Evolutionary conservation across 148 eudicot genomes (phyloP).

Genomic region (Rhododendron ovatum): DNA sequence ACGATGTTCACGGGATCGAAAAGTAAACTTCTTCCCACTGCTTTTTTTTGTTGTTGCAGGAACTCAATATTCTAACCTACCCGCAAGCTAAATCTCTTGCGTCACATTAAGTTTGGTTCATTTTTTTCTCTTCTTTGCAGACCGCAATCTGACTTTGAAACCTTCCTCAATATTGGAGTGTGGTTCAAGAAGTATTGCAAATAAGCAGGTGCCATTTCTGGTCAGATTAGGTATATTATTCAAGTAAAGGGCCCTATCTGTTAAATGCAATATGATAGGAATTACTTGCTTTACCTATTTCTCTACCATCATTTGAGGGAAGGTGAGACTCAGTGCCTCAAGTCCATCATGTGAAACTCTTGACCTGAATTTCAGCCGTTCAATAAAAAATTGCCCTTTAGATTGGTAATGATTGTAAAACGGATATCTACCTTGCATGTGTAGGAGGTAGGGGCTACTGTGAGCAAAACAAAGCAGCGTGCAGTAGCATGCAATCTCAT

Average conservation of each 20-base stretch:
- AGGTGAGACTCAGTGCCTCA: background rate
- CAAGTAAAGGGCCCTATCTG: background rate
- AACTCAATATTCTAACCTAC: background rate
- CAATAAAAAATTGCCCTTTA: background rate
- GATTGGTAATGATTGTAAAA: background rate
- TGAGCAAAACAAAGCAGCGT: too few species aligned
- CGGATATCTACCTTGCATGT: background rate
- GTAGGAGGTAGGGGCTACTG: background rate
- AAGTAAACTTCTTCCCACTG: constrained; percentile 37
- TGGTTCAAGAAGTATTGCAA: constrained; percentile 92
- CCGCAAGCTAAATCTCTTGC: background rate
- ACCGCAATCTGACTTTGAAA: constrained; percentile 85
- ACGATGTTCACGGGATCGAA: constrained; percentile 64
- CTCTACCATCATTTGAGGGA: background rate
- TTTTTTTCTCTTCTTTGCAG: constrained; percentile 46
- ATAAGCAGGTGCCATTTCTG: constrained; percentile 19
- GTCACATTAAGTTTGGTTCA: background rate
- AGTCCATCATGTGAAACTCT: background rate
- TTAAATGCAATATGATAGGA: background rate
- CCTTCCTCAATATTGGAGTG: constrained; percentile 81
- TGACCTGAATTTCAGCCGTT: background rate
- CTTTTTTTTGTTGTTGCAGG: background rate
- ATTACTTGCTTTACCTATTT: background rate
- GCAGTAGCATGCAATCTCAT: too few species aligned
- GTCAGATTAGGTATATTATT: background rate